A percentile compares a stretch with the other conserved stretches of the same genome.
phyloP scores from a whole-genome alignment of 2,329 filamentous ascomycete genomes.

The Penicillium sp. region DNA sequence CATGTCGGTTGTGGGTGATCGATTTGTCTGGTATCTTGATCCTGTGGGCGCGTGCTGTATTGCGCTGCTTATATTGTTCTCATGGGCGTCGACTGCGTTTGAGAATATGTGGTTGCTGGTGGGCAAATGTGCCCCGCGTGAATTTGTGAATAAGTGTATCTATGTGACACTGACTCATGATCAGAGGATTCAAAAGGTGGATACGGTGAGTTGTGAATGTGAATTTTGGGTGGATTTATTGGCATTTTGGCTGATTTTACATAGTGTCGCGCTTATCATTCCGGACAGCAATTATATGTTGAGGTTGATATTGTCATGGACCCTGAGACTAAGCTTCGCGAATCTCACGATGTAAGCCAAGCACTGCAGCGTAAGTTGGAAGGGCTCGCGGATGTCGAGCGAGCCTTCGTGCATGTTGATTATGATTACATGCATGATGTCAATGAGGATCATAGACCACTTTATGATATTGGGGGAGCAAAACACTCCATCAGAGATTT shows the following conservation, averaged over 20 bases:
- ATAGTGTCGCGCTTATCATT: constrained; percentile 12
- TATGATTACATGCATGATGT: constrained; percentile 13
- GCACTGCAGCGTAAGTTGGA: constrained; percentile 14
- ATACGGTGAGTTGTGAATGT: constrained; percentile 1
- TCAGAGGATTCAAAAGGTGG: constrained; percentile 10
- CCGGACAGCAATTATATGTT: constrained; percentile 8
- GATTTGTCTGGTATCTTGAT: constrained; percentile 12
- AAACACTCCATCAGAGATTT: constrained; percentile 1
- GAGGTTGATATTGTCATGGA: constrained; percentile 16
- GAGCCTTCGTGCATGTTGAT: constrained; percentile 16
- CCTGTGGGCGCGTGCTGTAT: constrained; percentile 11
- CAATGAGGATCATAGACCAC: constrained; percentile 2
- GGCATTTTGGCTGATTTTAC: not conserved
- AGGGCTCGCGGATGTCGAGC: constrained; percentile 9
- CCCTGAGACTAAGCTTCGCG: constrained; percentile 10
- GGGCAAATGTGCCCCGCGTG: constrained; percentile 9
- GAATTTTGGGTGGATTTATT: not conserved
- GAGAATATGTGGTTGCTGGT: constrained; percentile 14
- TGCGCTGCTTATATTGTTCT: constrained; percentile 11
- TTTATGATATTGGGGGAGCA: constrained; percentile 3
- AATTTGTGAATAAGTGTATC: constrained; percentile 13
- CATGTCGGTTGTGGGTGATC: constrained; percentile 11
- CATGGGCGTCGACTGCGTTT: constrained; percentile 11
- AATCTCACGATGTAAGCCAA: constrained; percentile 14
- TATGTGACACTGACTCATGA: constrained; percentile 13